A percentile compares a stretch with the other conserved stretches of the same genome.
Conservation (phyloP, 2,329 filamentous ascomycete species). For the Aspergillus tubingensis region DNA sequence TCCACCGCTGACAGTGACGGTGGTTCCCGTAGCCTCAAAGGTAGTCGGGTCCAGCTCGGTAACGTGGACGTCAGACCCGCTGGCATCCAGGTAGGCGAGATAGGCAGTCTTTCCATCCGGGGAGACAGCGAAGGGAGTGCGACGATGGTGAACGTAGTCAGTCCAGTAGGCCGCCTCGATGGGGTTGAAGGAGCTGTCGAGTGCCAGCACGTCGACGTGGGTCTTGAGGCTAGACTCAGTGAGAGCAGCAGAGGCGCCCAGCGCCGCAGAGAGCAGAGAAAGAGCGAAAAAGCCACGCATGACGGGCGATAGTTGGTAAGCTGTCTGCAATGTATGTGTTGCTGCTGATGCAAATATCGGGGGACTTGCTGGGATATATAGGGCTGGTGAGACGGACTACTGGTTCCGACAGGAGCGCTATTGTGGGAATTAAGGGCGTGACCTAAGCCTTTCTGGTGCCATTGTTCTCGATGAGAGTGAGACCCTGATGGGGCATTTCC, state of each 20-base stretch:
- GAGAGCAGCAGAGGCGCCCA: slow-evolving; percentile 25
- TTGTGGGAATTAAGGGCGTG: not conserved
- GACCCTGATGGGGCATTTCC: not conserved
- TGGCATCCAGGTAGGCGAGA: slow-evolving; percentile 61
- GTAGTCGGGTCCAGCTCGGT: slow-evolving; percentile 58
- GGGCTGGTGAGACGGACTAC: not conserved
- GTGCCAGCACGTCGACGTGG: slow-evolving; percentile 47
- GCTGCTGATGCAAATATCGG: not conserved
- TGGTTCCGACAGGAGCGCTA: not conserved
- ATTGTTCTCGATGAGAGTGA: not conserved
- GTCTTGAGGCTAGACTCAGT: slow-evolving; percentile 37
- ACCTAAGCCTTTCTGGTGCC: not conserved
- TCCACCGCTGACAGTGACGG: slow-evolving; percentile 55
- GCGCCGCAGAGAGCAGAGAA: slow-evolving; percentile 28
- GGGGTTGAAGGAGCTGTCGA: slow-evolving; percentile 58
- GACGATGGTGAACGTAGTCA: slow-evolving; percentile 60
- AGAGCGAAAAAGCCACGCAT: slow-evolving; percentile 29
- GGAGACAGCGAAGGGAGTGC: slow-evolving; percentile 64
- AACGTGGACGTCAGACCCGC: slow-evolving; percentile 58
- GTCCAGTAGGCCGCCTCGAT: slow-evolving; percentile 65
- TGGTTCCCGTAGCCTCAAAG: slow-evolving; percentile 56
- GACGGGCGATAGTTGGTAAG: slow-evolving; percentile 7
- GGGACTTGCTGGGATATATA: not conserved
- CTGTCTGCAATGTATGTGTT: not conserved
- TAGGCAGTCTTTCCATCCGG: slow-evolving; percentile 62